Conservation (phyloP, 768 basidiomycete genomes). For the Lactarius hatsudake region DNA sequence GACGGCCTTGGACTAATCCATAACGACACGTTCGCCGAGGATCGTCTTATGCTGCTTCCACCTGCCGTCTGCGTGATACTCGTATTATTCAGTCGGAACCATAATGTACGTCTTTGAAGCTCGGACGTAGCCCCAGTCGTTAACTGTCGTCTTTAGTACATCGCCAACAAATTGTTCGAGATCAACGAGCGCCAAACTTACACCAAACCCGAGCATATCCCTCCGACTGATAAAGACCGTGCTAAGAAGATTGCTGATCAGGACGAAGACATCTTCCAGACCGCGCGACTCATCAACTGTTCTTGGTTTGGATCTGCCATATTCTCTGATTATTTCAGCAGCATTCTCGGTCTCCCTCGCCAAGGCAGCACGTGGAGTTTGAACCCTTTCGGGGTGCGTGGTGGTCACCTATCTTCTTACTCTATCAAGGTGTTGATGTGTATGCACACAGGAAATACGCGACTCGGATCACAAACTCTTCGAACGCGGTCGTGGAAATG, state of each 20-base stretch:
- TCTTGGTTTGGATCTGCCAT: conserved; percentile 76
- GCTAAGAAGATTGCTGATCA: conserved; percentile 36
- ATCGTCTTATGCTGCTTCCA: conserved; percentile 74
- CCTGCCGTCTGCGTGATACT: conserved; percentile 72
- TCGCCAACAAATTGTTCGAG: conserved; percentile 70
- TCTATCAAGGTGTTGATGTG: background rate
- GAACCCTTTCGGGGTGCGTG: conserved; percentile 65
- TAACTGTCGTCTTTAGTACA: conserved; percentile 50
- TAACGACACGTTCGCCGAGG: conserved; percentile 77
- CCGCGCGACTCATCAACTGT: conserved; percentile 71
- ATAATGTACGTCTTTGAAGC: conserved; percentile 56
- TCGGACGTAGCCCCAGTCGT: background rate
- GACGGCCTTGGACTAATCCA: conserved; percentile 65
- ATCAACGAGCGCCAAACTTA: conserved; percentile 76
- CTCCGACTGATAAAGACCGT: conserved; percentile 29
- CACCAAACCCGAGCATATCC: conserved; percentile 50
- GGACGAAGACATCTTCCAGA: conserved; percentile 73
- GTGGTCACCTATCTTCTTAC: background rate
- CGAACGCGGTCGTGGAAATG: conserved; percentile 78
- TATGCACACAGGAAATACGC: conserved; percentile 56
- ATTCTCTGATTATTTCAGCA: conserved; percentile 82
- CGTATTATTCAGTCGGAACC: conserved; percentile 87
- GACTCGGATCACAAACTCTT: conserved; percentile 59
- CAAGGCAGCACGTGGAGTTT: conserved; percentile 76
- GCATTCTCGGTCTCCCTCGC: conserved; percentile 75